Evolutionary conservation across 495 filamentous ascomycete genomes (phyloP).

Genomic region (Pyrenula aspistea): DNA sequence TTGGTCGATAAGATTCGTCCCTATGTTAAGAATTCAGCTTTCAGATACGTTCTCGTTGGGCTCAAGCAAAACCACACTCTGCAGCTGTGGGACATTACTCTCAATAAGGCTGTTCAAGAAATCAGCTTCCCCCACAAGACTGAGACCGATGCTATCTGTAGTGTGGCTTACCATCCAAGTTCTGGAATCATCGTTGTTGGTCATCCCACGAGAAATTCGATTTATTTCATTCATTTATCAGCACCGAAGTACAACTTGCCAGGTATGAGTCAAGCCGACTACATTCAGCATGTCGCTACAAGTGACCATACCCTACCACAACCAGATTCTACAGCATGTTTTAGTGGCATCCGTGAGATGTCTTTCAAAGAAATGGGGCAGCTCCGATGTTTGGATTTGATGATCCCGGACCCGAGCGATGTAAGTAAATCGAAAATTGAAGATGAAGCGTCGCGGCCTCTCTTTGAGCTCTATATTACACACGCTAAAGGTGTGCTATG

Average conservation of each 20-base stretch:
- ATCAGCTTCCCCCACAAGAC: slow-evolving; percentile 92
- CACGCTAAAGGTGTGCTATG: slow-evolving; percentile 91
- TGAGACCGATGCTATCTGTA: slow-evolving; percentile 94
- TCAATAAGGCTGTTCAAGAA: slow-evolving; percentile 91
- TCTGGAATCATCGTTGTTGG: slow-evolving; percentile 89
- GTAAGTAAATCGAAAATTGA: slow-evolving; percentile 35
- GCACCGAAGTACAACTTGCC: slow-evolving; percentile 79
- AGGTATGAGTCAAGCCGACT: slow-evolving; percentile 73
- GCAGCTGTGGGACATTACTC: slow-evolving; percentile 95
- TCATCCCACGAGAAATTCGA: slow-evolving; percentile 91
- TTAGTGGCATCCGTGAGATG: slow-evolving; percentile 90
- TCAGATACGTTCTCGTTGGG: slow-evolving; percentile 90
- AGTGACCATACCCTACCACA: slow-evolving; percentile 65
- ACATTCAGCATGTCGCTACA: slow-evolving; percentile 59
- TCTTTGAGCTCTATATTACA: slow-evolving; percentile 95
- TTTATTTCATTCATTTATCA: slow-evolving; percentile 92
- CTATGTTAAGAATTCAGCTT: slow-evolving; percentile 71
- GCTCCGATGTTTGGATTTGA: slow-evolving; percentile 78
- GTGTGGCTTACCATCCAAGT: slow-evolving; percentile 79
- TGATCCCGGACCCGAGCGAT: slow-evolving; percentile 37
- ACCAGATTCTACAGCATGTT: slow-evolving; percentile 86
- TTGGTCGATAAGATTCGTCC: slow-evolving; percentile 91
- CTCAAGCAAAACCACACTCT: slow-evolving; percentile 99
- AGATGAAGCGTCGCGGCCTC: slow-evolving; percentile 32
- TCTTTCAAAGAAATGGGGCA: slow-evolving; percentile 81